Evolutionary conservation across 116 monocot genomes (phyloP).

Genomic region (Trichopus zeylanicus): DNA sequence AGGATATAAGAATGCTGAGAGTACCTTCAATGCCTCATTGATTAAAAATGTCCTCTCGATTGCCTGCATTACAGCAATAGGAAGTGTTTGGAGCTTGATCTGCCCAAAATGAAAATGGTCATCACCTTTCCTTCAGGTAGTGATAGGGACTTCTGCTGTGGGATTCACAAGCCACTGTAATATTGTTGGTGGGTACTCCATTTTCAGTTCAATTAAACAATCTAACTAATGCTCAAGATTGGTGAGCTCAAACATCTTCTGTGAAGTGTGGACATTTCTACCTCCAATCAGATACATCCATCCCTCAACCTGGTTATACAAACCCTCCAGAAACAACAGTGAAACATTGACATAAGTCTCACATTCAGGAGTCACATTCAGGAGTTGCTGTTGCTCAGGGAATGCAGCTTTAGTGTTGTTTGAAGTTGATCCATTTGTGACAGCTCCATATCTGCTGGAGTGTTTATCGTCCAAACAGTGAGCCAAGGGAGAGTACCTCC

Average conservation of each 20-base stretch:
- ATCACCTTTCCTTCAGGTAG: slow-evolving; percentile 35
- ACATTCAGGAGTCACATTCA: slow-evolving; percentile 49
- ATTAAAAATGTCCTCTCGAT: slow-evolving; percentile 42
- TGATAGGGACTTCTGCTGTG: slow-evolving; percentile 34
- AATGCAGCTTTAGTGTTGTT: slow-evolving; percentile 1
- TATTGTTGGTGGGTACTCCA: slow-evolving; percentile 57
- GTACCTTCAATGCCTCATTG: slow-evolving; percentile 37
- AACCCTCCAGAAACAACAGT: slow-evolving; percentile 38
- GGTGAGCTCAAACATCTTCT: slow-evolving; percentile 26
- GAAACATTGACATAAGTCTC: slow-evolving; percentile 27
- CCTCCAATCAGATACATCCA: slow-evolving; percentile 58
- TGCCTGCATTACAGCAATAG: slow-evolving; percentile 36
- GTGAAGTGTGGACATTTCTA: slow-evolving; percentile 38
- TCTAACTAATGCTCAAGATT: slow-evolving; percentile 45
- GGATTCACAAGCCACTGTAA: slow-evolving; percentile 44
- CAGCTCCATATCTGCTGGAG: not conserved
- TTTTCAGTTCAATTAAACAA: slow-evolving; percentile 52
- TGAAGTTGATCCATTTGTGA: not conserved
- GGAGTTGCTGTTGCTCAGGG: slow-evolving; percentile 22
- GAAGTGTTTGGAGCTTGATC: slow-evolving; percentile 46
- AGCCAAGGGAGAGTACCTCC: slow-evolving; percentile 37
- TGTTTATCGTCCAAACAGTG: slow-evolving; percentile 19
- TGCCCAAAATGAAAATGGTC: slow-evolving; percentile 46
- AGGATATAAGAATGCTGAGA: slow-evolving; percentile 29
- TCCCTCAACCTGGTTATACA: slow-evolving; percentile 54